Conservation (phyloP, 2,329 filamentous ascomycete genomes). For the Mollisiaceae sp. region DNA sequence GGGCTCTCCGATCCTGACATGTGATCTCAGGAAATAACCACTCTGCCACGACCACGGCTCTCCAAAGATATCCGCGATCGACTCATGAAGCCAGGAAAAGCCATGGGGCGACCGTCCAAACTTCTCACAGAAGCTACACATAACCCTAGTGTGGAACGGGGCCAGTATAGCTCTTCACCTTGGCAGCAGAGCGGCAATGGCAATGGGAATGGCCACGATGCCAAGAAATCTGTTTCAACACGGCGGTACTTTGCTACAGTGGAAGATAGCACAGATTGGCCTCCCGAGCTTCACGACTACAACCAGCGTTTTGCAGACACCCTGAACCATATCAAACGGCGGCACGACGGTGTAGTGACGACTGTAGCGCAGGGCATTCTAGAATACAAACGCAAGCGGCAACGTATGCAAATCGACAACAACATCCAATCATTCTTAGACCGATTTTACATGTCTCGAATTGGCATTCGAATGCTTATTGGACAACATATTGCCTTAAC, state of each 20-base stretch:
- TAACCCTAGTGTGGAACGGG: slow-evolving; percentile 87
- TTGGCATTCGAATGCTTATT: slow-evolving; percentile 98
- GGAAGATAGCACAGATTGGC: slow-evolving; percentile 89
- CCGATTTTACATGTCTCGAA: slow-evolving; percentile 99
- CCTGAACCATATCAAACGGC: slow-evolving; percentile 90
- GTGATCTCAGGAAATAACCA: slow-evolving; percentile 81
- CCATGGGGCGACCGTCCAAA: slow-evolving; percentile 60
- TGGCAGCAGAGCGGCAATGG: slow-evolving; percentile 48
- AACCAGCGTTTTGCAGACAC: slow-evolving; percentile 90
- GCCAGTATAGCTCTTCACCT: slow-evolving; percentile 73
- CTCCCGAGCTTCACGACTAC: slow-evolving; percentile 91
- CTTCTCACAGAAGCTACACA: slow-evolving; percentile 82
- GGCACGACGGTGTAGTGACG: slow-evolving; percentile 96
- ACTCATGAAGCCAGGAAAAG: slow-evolving; percentile 69
- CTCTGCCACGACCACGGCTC: slow-evolving; percentile 77
- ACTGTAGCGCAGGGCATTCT: slow-evolving; percentile 98
- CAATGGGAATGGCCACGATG: slow-evolving; percentile 53
- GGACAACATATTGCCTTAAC: slow-evolving; percentile 97
- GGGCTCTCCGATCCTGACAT: slow-evolving; percentile 35
- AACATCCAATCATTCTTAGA: slow-evolving; percentile 98
- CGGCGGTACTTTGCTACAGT: slow-evolving; percentile 90
- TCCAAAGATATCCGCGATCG: slow-evolving; percentile 77
- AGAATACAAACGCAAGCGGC: slow-evolving; percentile 95
- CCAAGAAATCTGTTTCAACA: slow-evolving; percentile 57
- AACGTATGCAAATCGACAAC: slow-evolving; percentile 97